Conservation (phyloP, 1,139 yeast genomes). For the Yamadazyma epiphylla region DNA sequence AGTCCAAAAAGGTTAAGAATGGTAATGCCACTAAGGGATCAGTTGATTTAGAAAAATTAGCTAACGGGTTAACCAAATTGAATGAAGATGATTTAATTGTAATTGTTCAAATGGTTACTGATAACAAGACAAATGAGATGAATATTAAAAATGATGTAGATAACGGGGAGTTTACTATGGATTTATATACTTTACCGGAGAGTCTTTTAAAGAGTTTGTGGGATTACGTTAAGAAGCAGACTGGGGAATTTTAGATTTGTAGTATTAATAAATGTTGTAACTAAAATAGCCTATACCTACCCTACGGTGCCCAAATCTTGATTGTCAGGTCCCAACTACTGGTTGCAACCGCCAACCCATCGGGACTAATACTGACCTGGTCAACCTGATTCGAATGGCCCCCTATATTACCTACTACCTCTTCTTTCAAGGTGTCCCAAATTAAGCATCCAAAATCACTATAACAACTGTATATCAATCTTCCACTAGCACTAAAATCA, state of each 20-base stretch:
- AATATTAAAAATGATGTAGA: slow-evolving; percentile 93
- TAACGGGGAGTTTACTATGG: slow-evolving; percentile 97
- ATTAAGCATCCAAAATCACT: slow-evolving; percentile 71
- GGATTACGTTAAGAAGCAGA: slow-evolving; percentile 83
- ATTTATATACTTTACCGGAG: slow-evolving; percentile 90
- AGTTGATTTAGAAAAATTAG: slow-evolving; percentile 85
- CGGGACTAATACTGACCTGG: slow-evolving; percentile 64
- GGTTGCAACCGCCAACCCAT: slow-evolving; percentile 71
- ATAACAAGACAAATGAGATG: slow-evolving; percentile 93
- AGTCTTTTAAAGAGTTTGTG: slow-evolving; percentile 86
- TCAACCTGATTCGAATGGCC: slow-evolving; percentile 57
- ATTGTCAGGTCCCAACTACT: slow-evolving; percentile 71
- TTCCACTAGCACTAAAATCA: slow-evolving; percentile 73
- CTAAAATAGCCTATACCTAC: no score
- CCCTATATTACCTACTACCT: slow-evolving; percentile 56
- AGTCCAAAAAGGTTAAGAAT: slow-evolving; percentile 63
- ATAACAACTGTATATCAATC: slow-evolving; percentile 72
- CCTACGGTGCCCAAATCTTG: slow-evolving; percentile 48
- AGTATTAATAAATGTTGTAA: slow-evolving; percentile 6
- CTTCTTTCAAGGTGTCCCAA: slow-evolving; percentile 74
- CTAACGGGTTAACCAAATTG: slow-evolving; percentile 83
- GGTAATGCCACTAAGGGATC: slow-evolving; percentile 60
- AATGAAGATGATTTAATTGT: slow-evolving; percentile 91
- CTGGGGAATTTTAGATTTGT: slow-evolving; percentile 34
- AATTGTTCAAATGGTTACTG: slow-evolving; percentile 97